These are phyloP conservation scores for Rhizomucor miehei DNA, from an alignment of 371 early-diverging fungal species.

Conservation along the genomic window DNA sequence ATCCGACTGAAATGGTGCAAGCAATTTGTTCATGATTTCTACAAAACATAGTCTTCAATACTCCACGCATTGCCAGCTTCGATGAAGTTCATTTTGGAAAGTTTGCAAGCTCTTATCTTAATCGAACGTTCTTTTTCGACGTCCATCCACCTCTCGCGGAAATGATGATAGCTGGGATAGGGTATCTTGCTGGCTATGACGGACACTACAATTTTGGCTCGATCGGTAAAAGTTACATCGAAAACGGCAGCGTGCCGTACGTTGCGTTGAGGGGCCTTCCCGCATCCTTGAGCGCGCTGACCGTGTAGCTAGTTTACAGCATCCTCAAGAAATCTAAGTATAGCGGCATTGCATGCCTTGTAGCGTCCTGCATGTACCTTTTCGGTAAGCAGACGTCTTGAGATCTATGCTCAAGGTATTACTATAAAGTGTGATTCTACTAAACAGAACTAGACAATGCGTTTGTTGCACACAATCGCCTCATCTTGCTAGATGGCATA, in stretches of 20 bases:
- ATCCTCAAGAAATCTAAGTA: slow-evolving; percentile 83
- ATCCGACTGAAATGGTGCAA: slow-evolving; percentile 69
- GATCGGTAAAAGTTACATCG: slow-evolving; percentile 83
- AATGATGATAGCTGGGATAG: slow-evolving; percentile 82
- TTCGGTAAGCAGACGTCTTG: slow-evolving; percentile 55
- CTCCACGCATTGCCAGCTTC: slow-evolving; percentile 28
- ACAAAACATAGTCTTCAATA: background rate
- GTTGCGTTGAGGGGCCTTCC: slow-evolving; percentile 72
- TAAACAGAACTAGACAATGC: slow-evolving; percentile 91
- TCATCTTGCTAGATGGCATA: slow-evolving; percentile 88
- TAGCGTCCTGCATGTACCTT: slow-evolving; percentile 69
- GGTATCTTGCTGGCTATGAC: slow-evolving; percentile 81
- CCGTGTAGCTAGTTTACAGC: slow-evolving; percentile 72
- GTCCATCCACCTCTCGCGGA: slow-evolving; percentile 99
- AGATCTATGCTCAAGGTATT: background rate
- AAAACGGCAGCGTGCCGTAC: slow-evolving; percentile 77
- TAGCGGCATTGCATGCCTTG: slow-evolving; percentile 58
- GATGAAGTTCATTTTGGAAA: slow-evolving; percentile 99
- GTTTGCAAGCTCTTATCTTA: slow-evolving; percentile 91
- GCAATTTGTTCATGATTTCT: slow-evolving; percentile 9
- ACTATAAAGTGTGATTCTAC: too few species aligned
- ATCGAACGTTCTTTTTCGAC: slow-evolving; percentile 95
- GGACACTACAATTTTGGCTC: slow-evolving; percentile 86
- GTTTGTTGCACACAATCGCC: slow-evolving; percentile 79
- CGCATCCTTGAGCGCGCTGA: slow-evolving; percentile 73